Evolutionary conservation across 2,329 filamentous ascomycete genomes (phyloP), one percentile per base, ranked within the genome.

Genomic region (Claviceps sp.): DNA sequence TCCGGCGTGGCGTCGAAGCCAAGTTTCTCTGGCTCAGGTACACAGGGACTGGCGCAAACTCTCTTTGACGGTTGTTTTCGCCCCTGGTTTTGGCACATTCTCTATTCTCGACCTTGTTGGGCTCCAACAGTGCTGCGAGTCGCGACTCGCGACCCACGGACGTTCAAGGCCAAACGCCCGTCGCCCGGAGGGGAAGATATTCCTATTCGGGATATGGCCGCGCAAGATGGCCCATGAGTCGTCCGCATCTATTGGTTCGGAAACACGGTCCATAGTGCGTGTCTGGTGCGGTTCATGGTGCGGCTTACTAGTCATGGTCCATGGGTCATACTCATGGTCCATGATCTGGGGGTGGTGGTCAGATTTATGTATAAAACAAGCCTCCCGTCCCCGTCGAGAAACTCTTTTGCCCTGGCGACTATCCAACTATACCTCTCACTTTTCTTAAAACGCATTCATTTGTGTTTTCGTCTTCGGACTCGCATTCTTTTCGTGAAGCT

Each of bases 401-500:
- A 37, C 11, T 6, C 2, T 0, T 10, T 13, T 13, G 38, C 8
- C 8, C 3, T 17, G 4, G 43, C 17, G 14, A 1, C 13, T 50
- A 6, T 17, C 44, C 34, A 40, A 39, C 26, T 16, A 24, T 14
- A 42, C 14, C 13, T 44, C 50, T 30, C 42, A 45, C 48, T 8
- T 51, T 51, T 38, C 22, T 22, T 37, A 19, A n/a, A 41, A 22
- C 46, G 8, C 30, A 30, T 30, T 30, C 51, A 19, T 43, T 50
- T 45, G 44, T 54, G 50, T 50, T 37, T 37, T 50, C 6, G 47
- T 52, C 50, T 44, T 44, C 34, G 50, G 53, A 54, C 53, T 50
- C 41, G 43, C 62, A 62, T 62, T 64, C 62, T 7, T 65, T 30
- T 63, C 60, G 54, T 58, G 63, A 61, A 51, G 51, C 48, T 44